Evolutionary conservation across 2,329 filamentous ascomycete species (phyloP), one percentile per base, ranked within the genome.

Genomic region (Fusarium decemcellulare): DNA sequence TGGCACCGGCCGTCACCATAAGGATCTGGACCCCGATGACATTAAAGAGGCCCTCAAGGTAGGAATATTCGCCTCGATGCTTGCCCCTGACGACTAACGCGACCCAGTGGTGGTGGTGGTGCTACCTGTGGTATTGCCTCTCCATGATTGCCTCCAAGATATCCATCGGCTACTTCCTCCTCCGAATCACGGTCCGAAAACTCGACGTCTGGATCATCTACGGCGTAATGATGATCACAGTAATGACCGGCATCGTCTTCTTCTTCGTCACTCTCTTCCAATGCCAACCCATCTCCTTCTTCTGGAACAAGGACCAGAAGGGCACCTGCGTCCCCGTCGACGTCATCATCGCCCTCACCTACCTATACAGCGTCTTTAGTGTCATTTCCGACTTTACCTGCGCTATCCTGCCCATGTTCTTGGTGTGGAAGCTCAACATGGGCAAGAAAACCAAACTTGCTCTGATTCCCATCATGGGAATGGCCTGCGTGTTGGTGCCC

Each of bases 401-500:
- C 55, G 86, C 85, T 6, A 73, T 88, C 11, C 74, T 89, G 5
- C 87, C 86, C 0, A 81, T 86, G 9, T 85, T 85, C 63, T 78
- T 91, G 5, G 81, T 91, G 2, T 85, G 82, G 79, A 81, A 83
- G 29, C 74, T 90, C 30, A 83, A 89, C 59, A 88, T 91, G 83
- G 83, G 83, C 47, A 70, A 66, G 8, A 81, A 79, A 59, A 85
- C 83, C 3, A 90, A 89, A 72, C 34, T 83, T 8, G 82, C 86
- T 3, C 78, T 90, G 23, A 83, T 84, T 10, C 80, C 81, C 7
- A 82, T 91, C 46, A 77, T 91, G 52, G 82, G 82, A 8, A 83
- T 90, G 79, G 90, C 87, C 30, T 88, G 88, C 70, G 72, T 85
- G 83, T 81, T 74, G 65, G 78, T 78, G 32, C 29, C 48, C 12